Conservation (phyloP, 2,329 filamentous ascomycete species). For the Pseudocercospora vitis region DNA sequence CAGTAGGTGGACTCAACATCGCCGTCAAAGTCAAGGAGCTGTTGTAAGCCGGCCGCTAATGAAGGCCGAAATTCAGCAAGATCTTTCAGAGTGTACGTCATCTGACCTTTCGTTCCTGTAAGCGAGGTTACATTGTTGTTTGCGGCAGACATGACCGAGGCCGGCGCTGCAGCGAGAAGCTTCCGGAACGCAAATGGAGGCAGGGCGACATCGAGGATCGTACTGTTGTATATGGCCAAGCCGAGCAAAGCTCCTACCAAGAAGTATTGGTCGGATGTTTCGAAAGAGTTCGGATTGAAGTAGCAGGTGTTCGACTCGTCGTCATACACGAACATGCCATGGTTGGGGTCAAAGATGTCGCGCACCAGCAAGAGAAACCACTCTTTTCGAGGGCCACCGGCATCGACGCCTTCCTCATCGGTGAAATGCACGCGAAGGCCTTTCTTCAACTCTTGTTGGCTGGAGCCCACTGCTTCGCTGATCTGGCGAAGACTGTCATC, state of each 20-base stretch:
- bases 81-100: constrained; percentile 77
- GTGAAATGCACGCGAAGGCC: constrained; percentile 79
- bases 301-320: constrained; percentile 89
- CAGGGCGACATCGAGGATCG: constrained; percentile 82
- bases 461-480: constrained; percentile 77
- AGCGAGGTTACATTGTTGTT: constrained; percentile 43
- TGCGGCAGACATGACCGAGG: constrained; percentile 57
- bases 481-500: constrained; percentile 85
- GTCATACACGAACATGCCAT: constrained; percentile 90
- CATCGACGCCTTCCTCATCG: constrained; percentile 89
- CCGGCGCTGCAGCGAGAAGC: constrained; percentile 73
- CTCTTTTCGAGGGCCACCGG: constrained; percentile 85
- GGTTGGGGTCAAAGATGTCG: constrained; percentile 87
- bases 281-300: constrained; percentile 87
- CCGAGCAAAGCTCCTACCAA: constrained; percentile 84
- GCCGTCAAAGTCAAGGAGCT: constrained; percentile 79
- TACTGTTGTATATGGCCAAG: constrained; percentile 91
- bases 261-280: constrained; percentile 89
- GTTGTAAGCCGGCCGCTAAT: constrained; percentile 71
- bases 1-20: constrained; percentile 79
- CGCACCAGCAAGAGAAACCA: constrained; percentile 88
- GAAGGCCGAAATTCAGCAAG: constrained; percentile 77
- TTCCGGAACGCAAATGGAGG: constrained; percentile 90
- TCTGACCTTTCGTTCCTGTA: constrained; percentile 43
- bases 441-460: constrained; percentile 86